These are phyloP conservation scores for Phytopythium cucurbitacearum DNA, from an alignment of 352 stramenopile species.

Conservation along the genomic window DNA sequence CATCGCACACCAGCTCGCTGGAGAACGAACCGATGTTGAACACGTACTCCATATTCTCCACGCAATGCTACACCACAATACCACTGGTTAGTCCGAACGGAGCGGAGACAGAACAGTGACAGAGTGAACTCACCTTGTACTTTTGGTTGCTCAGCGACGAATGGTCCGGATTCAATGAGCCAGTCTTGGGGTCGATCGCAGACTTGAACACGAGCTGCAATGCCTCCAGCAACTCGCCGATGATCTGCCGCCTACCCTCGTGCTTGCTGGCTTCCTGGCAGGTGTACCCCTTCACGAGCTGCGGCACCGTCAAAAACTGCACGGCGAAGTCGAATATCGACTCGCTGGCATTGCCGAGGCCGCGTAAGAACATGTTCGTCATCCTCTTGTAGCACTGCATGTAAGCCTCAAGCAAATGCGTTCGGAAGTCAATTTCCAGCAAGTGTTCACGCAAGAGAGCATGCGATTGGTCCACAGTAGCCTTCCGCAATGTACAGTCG, in stretches of 20 bases:
- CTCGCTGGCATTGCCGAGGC: slow-evolving; percentile 77
- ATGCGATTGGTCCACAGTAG: slow-evolving; percentile 50
- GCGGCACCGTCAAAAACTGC: slow-evolving; percentile 81
- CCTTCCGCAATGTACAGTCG: slow-evolving; percentile 63
- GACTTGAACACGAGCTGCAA: slow-evolving; percentile 61
- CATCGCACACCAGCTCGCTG: slow-evolving; percentile 72
- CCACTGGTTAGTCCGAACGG: background rate
- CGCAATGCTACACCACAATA: slow-evolving; percentile 44
- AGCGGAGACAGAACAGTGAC: too few species aligned
- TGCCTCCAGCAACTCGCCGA: slow-evolving; percentile 54
- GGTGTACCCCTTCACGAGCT: slow-evolving; percentile 77
- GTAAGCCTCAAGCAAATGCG: slow-evolving; percentile 75
- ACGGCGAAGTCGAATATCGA: slow-evolving; percentile 88
- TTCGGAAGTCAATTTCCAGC: slow-evolving; percentile 64
- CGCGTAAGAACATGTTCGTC: slow-evolving; percentile 73
- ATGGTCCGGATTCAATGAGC: slow-evolving; percentile 65
- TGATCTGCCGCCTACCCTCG: slow-evolving; percentile 50
- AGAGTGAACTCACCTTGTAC: slow-evolving; percentile 61
- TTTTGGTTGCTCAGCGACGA: slow-evolving; percentile 77
- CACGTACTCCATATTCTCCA: slow-evolving; percentile 86
- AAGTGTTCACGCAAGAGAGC: slow-evolving; percentile 73
- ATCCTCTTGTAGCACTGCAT: slow-evolving; percentile 63
- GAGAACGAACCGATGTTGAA: slow-evolving; percentile 77
- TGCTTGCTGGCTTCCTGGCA: slow-evolving; percentile 42
- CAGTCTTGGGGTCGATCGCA: slow-evolving; percentile 35